Conservation (phyloP, 805 yeast genomes). For the Kodamaea leandrae region DNA sequence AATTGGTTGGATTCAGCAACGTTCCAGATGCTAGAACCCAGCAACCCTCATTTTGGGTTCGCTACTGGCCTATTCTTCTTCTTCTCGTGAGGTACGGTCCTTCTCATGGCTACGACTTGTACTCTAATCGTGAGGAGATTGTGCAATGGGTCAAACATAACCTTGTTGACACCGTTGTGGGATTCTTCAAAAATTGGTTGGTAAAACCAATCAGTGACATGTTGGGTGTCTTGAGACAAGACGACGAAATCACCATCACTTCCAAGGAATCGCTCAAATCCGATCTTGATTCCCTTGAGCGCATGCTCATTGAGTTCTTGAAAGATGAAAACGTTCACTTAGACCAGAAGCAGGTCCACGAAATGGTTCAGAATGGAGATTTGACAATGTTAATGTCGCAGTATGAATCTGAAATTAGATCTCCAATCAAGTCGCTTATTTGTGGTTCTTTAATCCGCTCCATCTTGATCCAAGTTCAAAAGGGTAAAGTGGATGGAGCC, state of each 20-base stretch:
- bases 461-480: constrained; percentile 87
- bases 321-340: constrained; percentile 24
- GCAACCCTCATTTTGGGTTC: constrained; percentile 40
- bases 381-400: constrained; percentile 73
- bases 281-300: constrained; percentile 74
- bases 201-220: constrained; percentile 71
- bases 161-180: constrained; percentile 58
- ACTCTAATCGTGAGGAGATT: constrained; percentile 54
- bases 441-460: constrained; percentile 74
- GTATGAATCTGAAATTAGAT: constrained; percentile 72
- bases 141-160: constrained; percentile 55
- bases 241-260: constrained; percentile 74
- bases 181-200: constrained; percentile 82
- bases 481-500: constrained; percentile 93
- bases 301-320: constrained; percentile 82
- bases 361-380: constrained; percentile 67
- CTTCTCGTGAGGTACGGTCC: constrained; percentile 53
- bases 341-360: constrained; percentile 33
- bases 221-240: constrained; percentile 79
- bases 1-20: constrained; percentile 3
- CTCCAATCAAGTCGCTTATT: constrained; percentile 63
- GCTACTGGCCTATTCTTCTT: constrained; percentile 67
- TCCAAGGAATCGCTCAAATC: constrained; percentile 75
- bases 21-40: constrained; percentile 4
- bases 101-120: constrained; percentile 35